Percentiles rank a stretch among this genome's conserved stretches.
These are phyloP conservation scores for Saccharomycopsis babjevae DNA, from an alignment of 805 yeast genomes.

Conservation along the genomic window DNA sequence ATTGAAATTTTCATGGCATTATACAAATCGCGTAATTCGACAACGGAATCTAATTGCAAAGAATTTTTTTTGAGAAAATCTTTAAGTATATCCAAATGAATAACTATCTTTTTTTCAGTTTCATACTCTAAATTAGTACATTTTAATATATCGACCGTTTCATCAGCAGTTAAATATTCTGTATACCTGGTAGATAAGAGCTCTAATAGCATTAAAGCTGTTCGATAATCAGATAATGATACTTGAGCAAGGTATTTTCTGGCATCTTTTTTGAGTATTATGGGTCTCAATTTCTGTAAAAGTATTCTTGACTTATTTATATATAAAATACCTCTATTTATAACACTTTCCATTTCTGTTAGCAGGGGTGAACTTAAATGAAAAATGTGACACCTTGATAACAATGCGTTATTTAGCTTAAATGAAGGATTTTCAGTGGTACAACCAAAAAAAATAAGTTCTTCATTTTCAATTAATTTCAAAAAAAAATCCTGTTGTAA, in stretches of 20 bases:
- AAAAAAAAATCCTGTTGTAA: conserved; percentile 83
- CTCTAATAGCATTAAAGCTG: conserved; percentile 73
- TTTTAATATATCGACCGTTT: background rate
- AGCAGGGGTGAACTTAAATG: conserved; percentile 44
- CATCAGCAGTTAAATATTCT: conserved; percentile 25
- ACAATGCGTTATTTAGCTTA: conserved; percentile 69
- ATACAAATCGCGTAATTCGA: conserved; percentile 23
- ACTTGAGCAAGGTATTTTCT: conserved; percentile 59
- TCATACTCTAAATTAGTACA: background rate
- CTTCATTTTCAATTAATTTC: conserved; percentile 78
- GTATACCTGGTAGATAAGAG: conserved; percentile 40
- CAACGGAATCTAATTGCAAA: conserved; percentile 55
- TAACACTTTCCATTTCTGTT: conserved; percentile 41
- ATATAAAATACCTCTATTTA: conserved; percentile 47
- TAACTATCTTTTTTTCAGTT: background rate
- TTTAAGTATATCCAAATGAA: conserved; percentile 25
- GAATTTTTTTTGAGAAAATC: conserved; percentile 35
- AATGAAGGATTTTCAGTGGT: conserved; percentile 93
- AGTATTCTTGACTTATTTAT: conserved; percentile 34
- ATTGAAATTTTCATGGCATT: conserved; percentile 93
- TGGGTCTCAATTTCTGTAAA: conserved; percentile 5
- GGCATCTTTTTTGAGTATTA: conserved; percentile 35
- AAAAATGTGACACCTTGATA: conserved; percentile 79
- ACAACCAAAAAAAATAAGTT: conserved; percentile 78
- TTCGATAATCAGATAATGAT: conserved; percentile 82